phyloP scores from a whole-genome alignment of 495 filamentous ascomycete species.

The Penicillium flavigenum region DNA sequence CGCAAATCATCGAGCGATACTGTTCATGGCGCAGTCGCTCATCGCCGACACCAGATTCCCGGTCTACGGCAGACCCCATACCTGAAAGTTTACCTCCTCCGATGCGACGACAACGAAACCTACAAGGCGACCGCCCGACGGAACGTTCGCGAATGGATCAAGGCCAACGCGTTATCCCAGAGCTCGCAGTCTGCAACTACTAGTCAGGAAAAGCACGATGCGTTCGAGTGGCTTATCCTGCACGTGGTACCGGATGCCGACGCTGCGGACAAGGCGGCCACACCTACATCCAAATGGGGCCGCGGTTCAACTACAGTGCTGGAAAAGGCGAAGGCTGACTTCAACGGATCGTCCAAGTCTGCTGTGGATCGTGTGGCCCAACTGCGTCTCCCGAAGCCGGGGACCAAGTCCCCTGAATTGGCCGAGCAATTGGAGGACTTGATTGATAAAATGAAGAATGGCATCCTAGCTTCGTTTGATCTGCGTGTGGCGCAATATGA shows the following conservation, averaged over 20 bases:
- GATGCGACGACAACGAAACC: slow-evolving; percentile 91
- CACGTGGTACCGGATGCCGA: slow-evolving; percentile 72
- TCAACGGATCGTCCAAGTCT: slow-evolving; percentile 80
- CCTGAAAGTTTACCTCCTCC: slow-evolving; percentile 81
- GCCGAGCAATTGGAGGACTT: slow-evolving; percentile 78
- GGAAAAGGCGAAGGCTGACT: slow-evolving; percentile 88
- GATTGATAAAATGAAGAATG: slow-evolving; percentile 78
- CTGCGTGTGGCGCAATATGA: slow-evolving; percentile 90
- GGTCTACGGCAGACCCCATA: slow-evolving; percentile 92
- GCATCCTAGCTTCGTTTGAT: slow-evolving; percentile 89
- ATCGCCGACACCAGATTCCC: slow-evolving; percentile 91
- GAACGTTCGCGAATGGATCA: slow-evolving; percentile 87
- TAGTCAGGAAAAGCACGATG: slow-evolving; percentile 82
- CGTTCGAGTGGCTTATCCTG: slow-evolving; percentile 93
- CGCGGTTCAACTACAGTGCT: slow-evolving; percentile 75
- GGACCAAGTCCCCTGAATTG: slow-evolving; percentile 63
- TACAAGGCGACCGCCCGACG: slow-evolving; percentile 81
- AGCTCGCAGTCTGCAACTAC: slow-evolving; percentile 34
- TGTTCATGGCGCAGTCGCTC: slow-evolving; percentile 41
- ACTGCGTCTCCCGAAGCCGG: slow-evolving; percentile 63
- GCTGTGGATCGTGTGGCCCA: slow-evolving; percentile 79
- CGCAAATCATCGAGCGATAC: slow-evolving; percentile 40
- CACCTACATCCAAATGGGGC: slow-evolving; percentile 76
- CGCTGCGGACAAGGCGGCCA: slow-evolving; percentile 63
- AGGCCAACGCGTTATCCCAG: slow-evolving; percentile 60